Base-by-base conservation (phyloP, 2,329 filamentous ascomycete genomes). In the Uncinocarpus reesii region DNA sequence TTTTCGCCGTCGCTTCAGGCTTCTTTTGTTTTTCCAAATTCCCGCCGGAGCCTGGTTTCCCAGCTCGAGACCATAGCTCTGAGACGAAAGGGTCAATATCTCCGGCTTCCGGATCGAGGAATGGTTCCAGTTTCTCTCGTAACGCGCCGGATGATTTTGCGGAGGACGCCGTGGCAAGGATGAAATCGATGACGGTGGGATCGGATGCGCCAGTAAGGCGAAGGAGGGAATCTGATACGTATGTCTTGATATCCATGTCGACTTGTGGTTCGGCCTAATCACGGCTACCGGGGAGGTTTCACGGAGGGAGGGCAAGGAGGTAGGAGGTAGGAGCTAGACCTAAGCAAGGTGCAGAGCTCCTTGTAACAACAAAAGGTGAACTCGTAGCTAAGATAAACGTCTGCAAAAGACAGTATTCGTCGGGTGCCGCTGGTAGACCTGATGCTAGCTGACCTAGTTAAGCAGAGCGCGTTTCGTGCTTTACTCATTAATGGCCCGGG, bases 191-290 rank as follows among this genome's bases (percentile, higher is more conserved):
- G 42, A 76, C 67, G 44, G 76, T 77, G 29, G 71, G 65, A 52
- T 78, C 76, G 32, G 74, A 76, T 41, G 71, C 75, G 53, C 75
- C 75, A 31, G 74, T 72, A 43, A 78, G 66, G 49, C 69, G 71
- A 55, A 75, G 66, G 48, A 76, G 65, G 48, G 71, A 69, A 57
- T 76, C 73, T 44, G 72, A 75, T n/a, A 69, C 60, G 48, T 69
- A 69, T 11, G 62, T 65, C 46, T 61, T 61, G 50, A 63, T 59
- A 41, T 68, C 65, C 67, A 69, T 69, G 10, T 13, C 20, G 44
- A 31, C 5, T 38, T 11, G 11, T 13, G n/a, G 18, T 11, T 8
- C 11, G 5, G 23, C 15, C 5, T 8, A 13, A 4, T 20, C n/a
- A n/a, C n/a, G n/a, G n/a, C n/a, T n/a, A n/a, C n/a, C n/a, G n/a